Percentiles rank a stretch among this genome's conserved stretches.
phyloP scores from a whole-genome alignment of 2,329 filamentous ascomycete genomes.

The Pseudogymnoascus sp. region DNA sequence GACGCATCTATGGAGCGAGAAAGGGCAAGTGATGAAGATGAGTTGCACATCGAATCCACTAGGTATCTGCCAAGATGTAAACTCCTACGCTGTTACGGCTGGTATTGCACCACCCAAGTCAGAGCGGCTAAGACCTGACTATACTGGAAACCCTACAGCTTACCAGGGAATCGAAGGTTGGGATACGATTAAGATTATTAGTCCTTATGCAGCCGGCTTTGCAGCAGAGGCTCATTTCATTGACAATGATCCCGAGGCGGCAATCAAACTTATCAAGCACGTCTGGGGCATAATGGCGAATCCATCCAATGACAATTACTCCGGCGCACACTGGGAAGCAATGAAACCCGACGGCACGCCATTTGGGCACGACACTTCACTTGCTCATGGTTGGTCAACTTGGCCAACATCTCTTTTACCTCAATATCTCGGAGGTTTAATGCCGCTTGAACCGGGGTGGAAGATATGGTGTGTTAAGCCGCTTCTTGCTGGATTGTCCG shows the following conservation, averaged over 20 bases:
- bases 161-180: slow-evolving; percentile 15
- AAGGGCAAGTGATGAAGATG: slow-evolving; percentile 15
- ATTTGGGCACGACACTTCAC: slow-evolving; percentile 17
- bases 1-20: slow-evolving; percentile 16
- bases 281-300: slow-evolving; percentile 21
- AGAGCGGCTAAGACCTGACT: slow-evolving; percentile 7
- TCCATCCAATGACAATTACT: slow-evolving; percentile 16
- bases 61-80: slow-evolving; percentile 19
- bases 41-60: slow-evolving; percentile 14
- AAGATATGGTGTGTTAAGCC: slow-evolving; percentile 15
- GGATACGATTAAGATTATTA: slow-evolving; percentile 17
- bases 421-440: slow-evolving; percentile 18
- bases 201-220: slow-evolving; percentile 20
- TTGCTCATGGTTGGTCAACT: slow-evolving; percentile 21
- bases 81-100: slow-evolving; percentile 16
- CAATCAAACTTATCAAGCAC: slow-evolving; percentile 15
- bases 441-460: slow-evolving; percentile 18
- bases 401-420: slow-evolving; percentile 20
- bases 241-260: slow-evolving; percentile 10
- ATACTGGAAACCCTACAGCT: slow-evolving; percentile 12
- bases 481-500: slow-evolving; percentile 16
- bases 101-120: slow-evolving; percentile 14
- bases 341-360: slow-evolving; percentile 18
- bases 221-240: slow-evolving; percentile 18
- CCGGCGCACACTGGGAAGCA: slow-evolving; percentile 21